Base-by-base conservation (phyloP, 768 basidiomycete genomes). In the Collybiopsis luxurians region DNA sequence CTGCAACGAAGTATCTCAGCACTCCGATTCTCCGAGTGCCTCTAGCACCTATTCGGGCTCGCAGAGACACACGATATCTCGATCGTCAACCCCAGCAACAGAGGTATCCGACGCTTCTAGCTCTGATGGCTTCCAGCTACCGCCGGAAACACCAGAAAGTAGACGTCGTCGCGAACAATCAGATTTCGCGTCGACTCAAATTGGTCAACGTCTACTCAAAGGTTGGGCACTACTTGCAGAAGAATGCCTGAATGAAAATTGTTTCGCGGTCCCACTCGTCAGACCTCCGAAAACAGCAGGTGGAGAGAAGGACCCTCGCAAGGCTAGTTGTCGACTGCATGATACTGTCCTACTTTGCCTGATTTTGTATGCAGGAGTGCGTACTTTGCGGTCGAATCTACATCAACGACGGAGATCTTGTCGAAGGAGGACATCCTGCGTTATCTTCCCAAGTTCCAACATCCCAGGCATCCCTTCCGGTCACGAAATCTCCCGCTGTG, bases 141-240 rank as follows among this genome's bases (percentile, higher is more conserved):
- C 85, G n/a, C 73, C 77, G 34, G 87, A 89, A 57, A 86, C 84
- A 1, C 85, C 84, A 61, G 83, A 86, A 60, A 79, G 77, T 23
- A 72, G 84, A 23, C 82, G 81, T 34, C 80, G 92, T 28, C 83
- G 92, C 53, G 84, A 86, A 58, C 92, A 94, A 68, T 91, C 90
- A 2, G 92, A 95, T 67, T 73, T 69, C 39, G 92, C 93, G 15
- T 90, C 91, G 2, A 71, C 84, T 50, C 88, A 89, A 64, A 90
- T 95, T 28, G 93, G 89, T 43, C 86, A 82, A 60, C 80, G 84
- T 24, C 75, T 95, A 58, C 71, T 95, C 45, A 85, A 83, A 62
- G 63, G 92, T 89, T 39, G 95, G 90, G 84, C 92, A 0, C 90
- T 95, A 89, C 76, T 95, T n/a, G 90, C 79, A 23, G 90, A 94